Evolutionary conservation across 257 asterid species (phyloP).

Genomic region (Salvia miltiorrhiza): DNA sequence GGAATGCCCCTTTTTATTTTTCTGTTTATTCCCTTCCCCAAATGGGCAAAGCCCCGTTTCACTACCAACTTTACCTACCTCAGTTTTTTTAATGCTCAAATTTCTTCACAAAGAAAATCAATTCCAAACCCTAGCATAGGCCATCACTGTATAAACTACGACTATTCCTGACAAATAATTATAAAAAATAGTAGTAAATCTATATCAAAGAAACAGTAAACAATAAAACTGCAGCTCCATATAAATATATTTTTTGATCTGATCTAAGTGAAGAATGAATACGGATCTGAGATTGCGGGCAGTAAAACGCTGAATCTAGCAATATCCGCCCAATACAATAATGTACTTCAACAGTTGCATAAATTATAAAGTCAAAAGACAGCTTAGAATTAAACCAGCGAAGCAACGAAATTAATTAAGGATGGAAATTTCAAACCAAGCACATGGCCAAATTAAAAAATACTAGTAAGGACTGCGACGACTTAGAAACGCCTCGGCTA

Average conservation of each 20-base stretch:
- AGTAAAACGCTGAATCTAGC: neutral
- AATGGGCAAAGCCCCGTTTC: too few species aligned
- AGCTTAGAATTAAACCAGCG: neutral
- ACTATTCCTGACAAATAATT: neutral
- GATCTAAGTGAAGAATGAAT: neutral
- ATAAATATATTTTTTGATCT: neutral
- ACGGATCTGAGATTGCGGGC: constrained; percentile 4
- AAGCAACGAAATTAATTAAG: neutral
- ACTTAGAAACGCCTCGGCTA: neutral
- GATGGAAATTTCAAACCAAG: neutral
- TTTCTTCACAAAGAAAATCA: neutral
- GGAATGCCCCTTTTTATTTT: constrained; percentile 38
- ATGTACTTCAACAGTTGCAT: neutral
- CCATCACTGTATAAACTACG: neutral
- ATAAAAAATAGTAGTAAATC: neutral
- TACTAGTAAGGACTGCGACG: neutral
- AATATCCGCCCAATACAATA: constrained; percentile 4
- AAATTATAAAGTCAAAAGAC: neutral
- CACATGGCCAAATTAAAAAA: constrained; percentile 8
- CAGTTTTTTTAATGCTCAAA: neutral
- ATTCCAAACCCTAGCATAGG: constrained; percentile 1
- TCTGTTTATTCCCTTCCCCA: too few species aligned
- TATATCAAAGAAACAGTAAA: neutral
- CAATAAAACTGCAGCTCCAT: neutral
- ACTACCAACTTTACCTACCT: neutral